Evolutionary conservation across 2,329 filamentous ascomycete species (phyloP), one percentile per base, ranked within the genome.

Genomic region (Myriosclerotinia curreyana): DNA sequence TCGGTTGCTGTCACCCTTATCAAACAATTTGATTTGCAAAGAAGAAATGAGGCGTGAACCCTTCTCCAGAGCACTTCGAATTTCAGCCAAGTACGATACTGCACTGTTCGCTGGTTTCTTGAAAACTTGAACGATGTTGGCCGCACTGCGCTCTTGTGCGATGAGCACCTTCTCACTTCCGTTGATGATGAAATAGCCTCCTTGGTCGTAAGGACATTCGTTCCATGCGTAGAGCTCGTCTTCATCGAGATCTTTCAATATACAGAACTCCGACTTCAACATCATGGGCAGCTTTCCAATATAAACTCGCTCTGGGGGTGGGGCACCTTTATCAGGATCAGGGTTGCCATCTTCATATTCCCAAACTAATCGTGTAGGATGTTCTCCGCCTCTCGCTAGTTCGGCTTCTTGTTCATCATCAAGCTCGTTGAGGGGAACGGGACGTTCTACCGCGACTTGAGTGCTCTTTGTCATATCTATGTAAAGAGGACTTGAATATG

Each of bases 141-240:
- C 95, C 49, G 95, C 95, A 75, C 93, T 97, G 67, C 95, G 90
- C 78, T 99, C 95, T 76, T 99, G 95, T 1, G 95, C 95, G 72
- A 99, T 99, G 71, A 99, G 80, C 28, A 99, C 95, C 82, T 99
- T 99, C 76, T 99, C 95, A 77, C 91, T 96, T 51, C 95, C 95
- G 79, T 99, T 99, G 82, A 99, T 99, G 72, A 99, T 92, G 75
- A 99, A 99, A 78, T 99, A 99, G 69, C 95, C 95, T 70, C 95
- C 95, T 74, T 97, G 95, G 74, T 99, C 95, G 76, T 97, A 99
- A 0, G 95, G 95, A 71, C 95, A 99, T 78, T 99, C 95, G 74
- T 96, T 96, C 77, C 96, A 88, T 54, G 90, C 83, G 75, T 96
- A 98, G 1, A 99, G 82, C 58, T 91, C 89, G 61, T 95, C 88